A percentile compares a stretch with the other conserved stretches of the same genome.
Conservation (phyloP, 2,329 filamentous ascomycete genomes). For the Onygena corvina region DNA sequence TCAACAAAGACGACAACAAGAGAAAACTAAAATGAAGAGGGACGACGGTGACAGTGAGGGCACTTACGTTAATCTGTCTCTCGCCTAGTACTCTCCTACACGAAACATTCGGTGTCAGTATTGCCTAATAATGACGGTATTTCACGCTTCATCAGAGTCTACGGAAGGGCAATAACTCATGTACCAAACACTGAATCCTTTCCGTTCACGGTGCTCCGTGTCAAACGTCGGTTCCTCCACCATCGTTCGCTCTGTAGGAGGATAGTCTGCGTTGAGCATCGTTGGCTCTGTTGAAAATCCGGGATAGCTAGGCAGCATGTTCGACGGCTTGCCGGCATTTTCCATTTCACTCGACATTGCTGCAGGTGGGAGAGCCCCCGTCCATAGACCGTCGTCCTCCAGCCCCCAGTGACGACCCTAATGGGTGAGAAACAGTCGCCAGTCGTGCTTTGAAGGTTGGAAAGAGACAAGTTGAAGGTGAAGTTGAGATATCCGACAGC, state of each 20-base stretch:
- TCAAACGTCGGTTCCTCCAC: constrained; percentile 14
- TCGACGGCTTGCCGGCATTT: constrained; percentile 8
- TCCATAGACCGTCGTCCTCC: constrained; percentile 3
- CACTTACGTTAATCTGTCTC: constrained; percentile 30
- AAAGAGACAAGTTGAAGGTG: neutral
- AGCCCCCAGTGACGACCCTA: neutral
- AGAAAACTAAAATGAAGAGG: neutral
- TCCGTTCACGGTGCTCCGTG: constrained; percentile 12
- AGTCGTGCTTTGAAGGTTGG: neutral
- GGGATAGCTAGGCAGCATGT: constrained; percentile 9
- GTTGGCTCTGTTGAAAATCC: constrained; percentile 10
- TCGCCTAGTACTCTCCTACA: constrained; percentile 32
- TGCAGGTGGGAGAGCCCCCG: neutral
- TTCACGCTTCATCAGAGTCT: neutral
- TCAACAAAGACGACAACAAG: neutral
- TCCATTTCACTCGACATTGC: constrained; percentile 9
- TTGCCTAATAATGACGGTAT: neutral
- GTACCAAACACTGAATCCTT: constrained; percentile 17
- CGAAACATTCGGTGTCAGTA: neutral
- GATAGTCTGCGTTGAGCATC: constrained; percentile 9
- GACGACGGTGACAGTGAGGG: neutral
- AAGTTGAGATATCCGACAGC: no score
- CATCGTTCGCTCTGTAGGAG: constrained; percentile 7
- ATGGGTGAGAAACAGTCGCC: neutral
- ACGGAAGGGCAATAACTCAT: neutral